Base-by-base conservation (phyloP, 2,329 filamentous ascomycete species). In the Diaporthe amygdali region DNA sequence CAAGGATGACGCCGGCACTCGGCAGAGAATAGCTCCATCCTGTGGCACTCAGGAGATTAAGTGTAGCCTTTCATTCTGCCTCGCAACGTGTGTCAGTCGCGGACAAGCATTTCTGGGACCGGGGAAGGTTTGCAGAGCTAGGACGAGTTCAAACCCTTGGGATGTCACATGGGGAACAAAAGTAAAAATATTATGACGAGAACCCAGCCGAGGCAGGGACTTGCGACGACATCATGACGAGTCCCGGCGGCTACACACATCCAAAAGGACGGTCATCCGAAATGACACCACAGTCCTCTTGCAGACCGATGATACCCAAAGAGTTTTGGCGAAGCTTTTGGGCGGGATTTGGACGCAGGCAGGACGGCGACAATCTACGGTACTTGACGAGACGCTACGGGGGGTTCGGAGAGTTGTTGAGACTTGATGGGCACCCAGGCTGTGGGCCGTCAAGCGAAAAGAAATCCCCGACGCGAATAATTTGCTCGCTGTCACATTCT, bases 1-100 rank as follows among this genome's bases (percentile, higher is more conserved):
- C 59, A 63, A 34, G 59, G 59, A 47, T 63, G 27, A 22, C 27
- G 59, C 59, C 59, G 59, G 59, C 41, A 63, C 41, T 22, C 41
- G 59, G 41, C 56, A 46, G 20, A 25, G 14, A 8, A 7, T 7
- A 27, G 22, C 34, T 14, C 34, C 9, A 47, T 46, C 39, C 41
- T 63, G 27, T 17, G 20, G 37, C 30, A 41, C 30, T 46, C 41
- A 63, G 56, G 41, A 46, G 56, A 61, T 3, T 37, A 44, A 17
- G 39, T 39, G 56, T 15, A 22, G 12, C 17, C 32, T 34, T 63
- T n/a, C 41, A n/a, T 25, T 20, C 59, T 47, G 41, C 59, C 59
- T 47, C 41, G 41, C 59, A 30, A 41, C 41, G 20, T 63, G 41
- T 63, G 59, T 47, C 59, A 47, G 41, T 14, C 5, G n/a, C 34